Evolutionary conservation across 805 yeast species (phyloP).

Genomic region (Lachancea thermotolerans): DNA sequence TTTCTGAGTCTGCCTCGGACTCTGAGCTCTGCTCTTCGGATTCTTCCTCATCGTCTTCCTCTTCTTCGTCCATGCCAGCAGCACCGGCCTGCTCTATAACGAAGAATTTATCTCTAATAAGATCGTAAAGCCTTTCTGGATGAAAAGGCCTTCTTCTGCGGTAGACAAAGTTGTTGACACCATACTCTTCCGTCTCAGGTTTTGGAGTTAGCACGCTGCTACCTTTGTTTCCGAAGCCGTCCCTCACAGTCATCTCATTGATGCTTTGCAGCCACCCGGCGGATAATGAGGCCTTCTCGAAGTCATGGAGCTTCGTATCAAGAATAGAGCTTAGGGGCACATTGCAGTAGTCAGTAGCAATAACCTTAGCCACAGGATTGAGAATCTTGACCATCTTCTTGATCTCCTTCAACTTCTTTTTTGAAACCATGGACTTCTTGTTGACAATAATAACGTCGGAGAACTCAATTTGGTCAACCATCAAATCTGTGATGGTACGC

Average conservation of each 20-base stretch:
- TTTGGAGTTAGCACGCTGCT: constrained; percentile 32
- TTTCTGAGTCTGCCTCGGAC: constrained; percentile 19
- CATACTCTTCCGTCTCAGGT: constrained; percentile 43
- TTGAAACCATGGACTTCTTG: constrained; percentile 30
- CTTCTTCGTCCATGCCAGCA: constrained; percentile 41
- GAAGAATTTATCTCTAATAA: constrained; percentile 34
- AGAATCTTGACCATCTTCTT: constrained; percentile 31
- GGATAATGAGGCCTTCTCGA: constrained; percentile 37
- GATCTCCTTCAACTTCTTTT: constrained; percentile 27
- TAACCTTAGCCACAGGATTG: constrained; percentile 39
- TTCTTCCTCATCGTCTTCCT: constrained; percentile 21
- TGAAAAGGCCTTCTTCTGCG: constrained; percentile 39
- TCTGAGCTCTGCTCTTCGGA: not conserved
- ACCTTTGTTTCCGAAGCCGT: constrained; percentile 27
- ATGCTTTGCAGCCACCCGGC: constrained; percentile 42
- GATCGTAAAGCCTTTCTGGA: constrained; percentile 36
- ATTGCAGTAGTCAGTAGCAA: constrained; percentile 33
- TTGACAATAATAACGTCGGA: constrained; percentile 40
- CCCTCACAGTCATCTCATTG: constrained; percentile 34
- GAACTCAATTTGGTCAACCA: constrained; percentile 44
- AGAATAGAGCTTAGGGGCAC: constrained; percentile 34
- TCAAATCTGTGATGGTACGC: constrained; percentile 39
- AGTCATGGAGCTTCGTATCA: constrained; percentile 35
- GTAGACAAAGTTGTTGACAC: constrained; percentile 39
- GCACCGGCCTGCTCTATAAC: constrained; percentile 40